Conservation (phyloP, 768 basidiomycete species). For the Leucogyrophana mollusca region DNA sequence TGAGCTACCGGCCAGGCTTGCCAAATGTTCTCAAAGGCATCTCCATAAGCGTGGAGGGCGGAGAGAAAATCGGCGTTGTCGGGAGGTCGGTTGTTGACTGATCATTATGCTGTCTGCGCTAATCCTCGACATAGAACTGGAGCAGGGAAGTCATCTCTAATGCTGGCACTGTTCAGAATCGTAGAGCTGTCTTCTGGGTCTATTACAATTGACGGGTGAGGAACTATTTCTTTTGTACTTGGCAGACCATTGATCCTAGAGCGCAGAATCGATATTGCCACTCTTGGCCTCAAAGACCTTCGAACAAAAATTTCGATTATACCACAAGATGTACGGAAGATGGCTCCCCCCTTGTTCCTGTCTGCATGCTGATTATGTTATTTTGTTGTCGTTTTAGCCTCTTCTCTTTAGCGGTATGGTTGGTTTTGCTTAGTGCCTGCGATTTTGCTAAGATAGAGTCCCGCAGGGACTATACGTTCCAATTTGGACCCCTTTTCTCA, state of each 20-base stretch:
- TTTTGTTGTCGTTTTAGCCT: slow-evolving; percentile 35
- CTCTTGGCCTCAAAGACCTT: slow-evolving; percentile 64
- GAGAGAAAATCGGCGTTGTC: slow-evolving; percentile 80
- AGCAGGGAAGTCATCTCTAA: slow-evolving; percentile 61
- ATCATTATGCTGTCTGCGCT: not conserved
- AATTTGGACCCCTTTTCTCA: slow-evolving; percentile 59
- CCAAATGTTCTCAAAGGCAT: slow-evolving; percentile 70
- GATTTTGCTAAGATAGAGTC: slow-evolving; percentile 31
- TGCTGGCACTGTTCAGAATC: slow-evolving; percentile 65
- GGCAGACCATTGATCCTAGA: slow-evolving; percentile 5
- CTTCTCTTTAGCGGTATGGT: slow-evolving; percentile 54
- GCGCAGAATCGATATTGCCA: slow-evolving; percentile 60
- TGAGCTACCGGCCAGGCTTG: slow-evolving; percentile 70
- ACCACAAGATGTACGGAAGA: slow-evolving; percentile 62
- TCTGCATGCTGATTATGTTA: not conserved
- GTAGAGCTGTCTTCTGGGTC: slow-evolving; percentile 61
- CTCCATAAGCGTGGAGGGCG: slow-evolving; percentile 54
- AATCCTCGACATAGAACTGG: slow-evolving; percentile 35
- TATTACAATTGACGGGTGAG: slow-evolving; percentile 64
- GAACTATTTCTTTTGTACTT: not conserved
- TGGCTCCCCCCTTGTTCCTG: slow-evolving; percentile 15
- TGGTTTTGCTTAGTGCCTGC: slow-evolving; percentile 25
- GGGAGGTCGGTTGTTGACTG: slow-evolving; percentile 39
- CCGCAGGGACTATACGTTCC: slow-evolving; percentile 53
- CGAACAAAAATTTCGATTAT: slow-evolving; percentile 62